Base-by-base conservation (phyloP, 306 rosid species). In the Dryas octopetala region DNA sequence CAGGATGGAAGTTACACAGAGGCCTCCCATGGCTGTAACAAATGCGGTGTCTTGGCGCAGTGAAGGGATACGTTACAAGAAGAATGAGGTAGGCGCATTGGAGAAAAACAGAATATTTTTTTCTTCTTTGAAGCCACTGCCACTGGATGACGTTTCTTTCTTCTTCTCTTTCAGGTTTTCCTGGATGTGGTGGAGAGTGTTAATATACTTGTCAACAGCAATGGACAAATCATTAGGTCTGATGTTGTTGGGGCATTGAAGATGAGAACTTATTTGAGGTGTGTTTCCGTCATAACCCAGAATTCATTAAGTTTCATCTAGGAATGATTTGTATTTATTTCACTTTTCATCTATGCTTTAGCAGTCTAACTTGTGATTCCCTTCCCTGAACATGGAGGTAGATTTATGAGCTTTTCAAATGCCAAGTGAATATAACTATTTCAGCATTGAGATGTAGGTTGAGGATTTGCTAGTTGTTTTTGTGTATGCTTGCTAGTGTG, bases 41-140 rank as follows among this genome's bases (percentile, higher is more conserved):
- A 96, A 96, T 82, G 99, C 99, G 54, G 99, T 96, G 32, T 96
- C 99, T 66, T 96, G 99, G 99, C 99, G 98, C 49, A 96, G 99
- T 70, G 99, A 96, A 89, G 99, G 99, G 64, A 77, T 96, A 79
- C 84, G 59, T 70, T 92, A 96, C 92, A 96, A 96, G 93, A 96
- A 96, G 81, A 96, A 96, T 80, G 99, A 96, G 89, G 99, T 96
- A 68, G 40, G 81, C 62, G 62, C 71, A 70, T 64, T 26, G 64
- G 63, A 54, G 68, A 7, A 12, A 44, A 61, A 51, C 51, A 19
- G 14, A 48, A 14, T 66, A 9, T 44, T 32, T 43, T 40, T 53
- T 62, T 11, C 9, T 66, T 74, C 62, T 62, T 76, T 52, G 69
- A 62, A 62, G 64, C 8, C 52, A 50, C 81, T 53, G 68, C 9